phyloP scores from a whole-genome alignment of 495 filamentous ascomycete genomes.

The Neurospora sp. region DNA sequence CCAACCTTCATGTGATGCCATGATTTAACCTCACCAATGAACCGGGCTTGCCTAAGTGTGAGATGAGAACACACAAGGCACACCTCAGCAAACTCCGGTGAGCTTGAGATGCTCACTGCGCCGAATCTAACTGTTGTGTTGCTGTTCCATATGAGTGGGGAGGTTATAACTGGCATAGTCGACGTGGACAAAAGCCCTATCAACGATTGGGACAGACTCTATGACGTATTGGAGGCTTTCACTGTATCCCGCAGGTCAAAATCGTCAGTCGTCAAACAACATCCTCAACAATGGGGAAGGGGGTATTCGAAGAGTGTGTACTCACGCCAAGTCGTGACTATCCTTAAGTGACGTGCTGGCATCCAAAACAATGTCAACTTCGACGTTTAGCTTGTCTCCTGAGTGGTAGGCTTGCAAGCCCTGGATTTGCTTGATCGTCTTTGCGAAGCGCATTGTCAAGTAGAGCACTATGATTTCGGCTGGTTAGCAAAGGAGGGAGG shows the following conservation, averaged over 20 bases:
- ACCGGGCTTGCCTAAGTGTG: background rate
- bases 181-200: constrained; percentile 62
- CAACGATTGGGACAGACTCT: constrained; percentile 71
- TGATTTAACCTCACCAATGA: background rate
- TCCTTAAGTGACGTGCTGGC: constrained; percentile 68
- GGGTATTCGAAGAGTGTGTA: background rate
- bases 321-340: constrained; percentile 68
- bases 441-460: constrained; percentile 88
- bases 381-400: constrained; percentile 83
- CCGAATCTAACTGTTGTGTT: constrained; percentile 12
- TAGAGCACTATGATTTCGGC: constrained; percentile 50
- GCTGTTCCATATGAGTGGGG: constrained; percentile 77
- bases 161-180: constrained; percentile 77
- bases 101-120: background rate
- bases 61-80: background rate
- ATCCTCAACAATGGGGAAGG: background rate
- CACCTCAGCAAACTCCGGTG: background rate
- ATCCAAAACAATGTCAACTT: constrained; percentile 65
- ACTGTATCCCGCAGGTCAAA: constrained; percentile 8
- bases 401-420: constrained; percentile 81
- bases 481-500: constrained; percentile 1
- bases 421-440: constrained; percentile 79
- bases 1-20: background rate
- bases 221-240: constrained; percentile 86
- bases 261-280: background rate